Base-by-base conservation (phyloP, 805 yeast species). In the Myxozyma mucilagina region DNA sequence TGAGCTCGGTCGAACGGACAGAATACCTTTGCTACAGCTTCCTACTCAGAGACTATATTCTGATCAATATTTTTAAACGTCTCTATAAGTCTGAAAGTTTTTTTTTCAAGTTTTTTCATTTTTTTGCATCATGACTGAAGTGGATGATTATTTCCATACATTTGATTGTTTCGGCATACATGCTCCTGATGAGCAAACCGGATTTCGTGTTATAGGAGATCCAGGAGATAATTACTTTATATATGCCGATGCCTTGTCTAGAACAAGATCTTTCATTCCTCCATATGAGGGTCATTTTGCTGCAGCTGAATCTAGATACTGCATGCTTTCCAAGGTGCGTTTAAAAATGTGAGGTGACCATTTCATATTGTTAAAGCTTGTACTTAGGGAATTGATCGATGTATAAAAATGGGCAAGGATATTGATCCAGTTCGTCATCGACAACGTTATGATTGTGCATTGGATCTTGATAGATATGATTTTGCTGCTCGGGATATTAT, bases 381-480 rank as follows among this genome's bases (percentile, higher is more conserved):
- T 16, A 1, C 24, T 10, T 38, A 51, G 54, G 54, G 54, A 39
- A 51, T 51, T 8, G 45, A 51, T 29, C 32, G 54, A 41, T 39
- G 47, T 29, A 29, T 51, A 1, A 24, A 39, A 13, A 39, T 31
- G 24, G 54, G n/a, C 13, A 11, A 29, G 11, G 36, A 4, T 7
- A 29, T 41, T 14, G 54, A 51, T 38, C 47, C 47, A 14, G 54
- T 29, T 16, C 54, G 54, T 18, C 45, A 41, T 39, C 47, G 36
- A 24, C 54, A 51, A n/a, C 54, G 54, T 11, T 51, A 51, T 24
- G 54, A 51, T 29, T 41, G 54, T 13, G 54, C 54, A 29, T 29
- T 41, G 13, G 54, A 51, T 51, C 36, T 51, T 13, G 45, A 51
- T 29, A 36, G 41, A 20, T 41, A 51, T 29, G 45, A 42, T n/a